Percentiles rank a stretch among this genome's conserved stretches.
Evolutionary conservation across 1,139 yeast genomes (phyloP).

Genomic region (Suhomyces chickasaworum): DNA sequence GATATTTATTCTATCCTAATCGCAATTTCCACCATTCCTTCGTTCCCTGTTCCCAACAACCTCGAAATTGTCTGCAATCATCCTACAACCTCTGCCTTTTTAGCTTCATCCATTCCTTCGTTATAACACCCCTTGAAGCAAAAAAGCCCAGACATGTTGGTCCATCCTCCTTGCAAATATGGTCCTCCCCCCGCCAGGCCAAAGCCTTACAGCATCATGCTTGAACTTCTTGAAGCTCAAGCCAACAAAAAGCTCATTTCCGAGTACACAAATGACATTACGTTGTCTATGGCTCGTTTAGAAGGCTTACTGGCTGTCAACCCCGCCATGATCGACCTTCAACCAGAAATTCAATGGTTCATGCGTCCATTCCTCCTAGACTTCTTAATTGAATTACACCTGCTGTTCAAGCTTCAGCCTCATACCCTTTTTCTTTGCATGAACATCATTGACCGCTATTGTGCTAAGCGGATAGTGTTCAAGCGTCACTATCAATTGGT

Average conservation of each 20-base stretch:
- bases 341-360: constrained; percentile 90
- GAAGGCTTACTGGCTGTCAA: constrained; percentile 46
- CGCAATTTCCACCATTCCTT: background rate
- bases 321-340: constrained; percentile 78
- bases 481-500: constrained; percentile 90
- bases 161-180: constrained; percentile 18
- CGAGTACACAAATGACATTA: constrained; percentile 44
- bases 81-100: background rate
- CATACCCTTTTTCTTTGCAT: constrained; percentile 80
- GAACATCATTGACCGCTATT: constrained; percentile 84
- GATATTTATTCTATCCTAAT: background rate
- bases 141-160: constrained; percentile 9
- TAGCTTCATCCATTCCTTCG: constrained; percentile 16
- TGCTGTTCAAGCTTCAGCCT: constrained; percentile 71
- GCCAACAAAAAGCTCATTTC: constrained; percentile 43
- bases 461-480: constrained; percentile 88
- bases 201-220: constrained; percentile 42
- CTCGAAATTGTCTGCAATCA: background rate
- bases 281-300: constrained; percentile 29
- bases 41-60: background rate
- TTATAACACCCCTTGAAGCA: constrained; percentile 8
- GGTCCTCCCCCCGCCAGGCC: constrained; percentile 50
- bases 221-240: constrained; percentile 51
- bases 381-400: constrained; percentile 79
- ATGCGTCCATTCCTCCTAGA: constrained; percentile 90